phyloP scores from a whole-genome alignment of 2,329 filamentous ascomycete species.

The Diaporthe batatas region DNA sequence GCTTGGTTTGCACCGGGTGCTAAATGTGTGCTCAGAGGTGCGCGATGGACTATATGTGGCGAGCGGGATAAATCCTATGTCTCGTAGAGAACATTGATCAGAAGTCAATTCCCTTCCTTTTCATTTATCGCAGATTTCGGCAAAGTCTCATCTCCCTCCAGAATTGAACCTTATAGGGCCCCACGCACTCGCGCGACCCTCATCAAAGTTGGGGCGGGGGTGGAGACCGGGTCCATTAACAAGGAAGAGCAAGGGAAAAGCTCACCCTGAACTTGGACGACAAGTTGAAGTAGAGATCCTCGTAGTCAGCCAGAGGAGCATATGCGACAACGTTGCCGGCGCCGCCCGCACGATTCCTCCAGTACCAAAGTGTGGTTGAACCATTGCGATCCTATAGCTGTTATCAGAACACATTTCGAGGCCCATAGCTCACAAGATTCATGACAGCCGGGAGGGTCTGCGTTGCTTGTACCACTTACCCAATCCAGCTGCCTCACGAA shows the following conservation, averaged over 20 bases:
- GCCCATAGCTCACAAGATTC: no score
- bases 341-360: background rate
- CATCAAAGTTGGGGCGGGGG: no score
- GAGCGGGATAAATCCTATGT: background rate
- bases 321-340: background rate
- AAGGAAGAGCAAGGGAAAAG: no score
- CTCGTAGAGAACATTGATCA: background rate
- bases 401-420: background rate
- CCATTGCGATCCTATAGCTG: background rate
- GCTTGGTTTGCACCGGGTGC: background rate
- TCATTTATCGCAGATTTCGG: no score
- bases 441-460: no score
- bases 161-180: no score
- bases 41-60: background rate
- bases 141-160: no score
- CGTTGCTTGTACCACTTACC: background rate
- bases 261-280: background rate
- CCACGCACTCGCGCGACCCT: no score
- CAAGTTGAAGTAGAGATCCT: no score
- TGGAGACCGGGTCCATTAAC: no score
- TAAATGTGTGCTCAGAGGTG: background rate
- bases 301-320: no score
- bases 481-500: constrained; percentile 27
- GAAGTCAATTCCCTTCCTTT: background rate
- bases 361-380: constrained; percentile 25